phyloP scores from a whole-genome alignment of 305 asterid species.

The Fraxinus floribunda region DNA sequence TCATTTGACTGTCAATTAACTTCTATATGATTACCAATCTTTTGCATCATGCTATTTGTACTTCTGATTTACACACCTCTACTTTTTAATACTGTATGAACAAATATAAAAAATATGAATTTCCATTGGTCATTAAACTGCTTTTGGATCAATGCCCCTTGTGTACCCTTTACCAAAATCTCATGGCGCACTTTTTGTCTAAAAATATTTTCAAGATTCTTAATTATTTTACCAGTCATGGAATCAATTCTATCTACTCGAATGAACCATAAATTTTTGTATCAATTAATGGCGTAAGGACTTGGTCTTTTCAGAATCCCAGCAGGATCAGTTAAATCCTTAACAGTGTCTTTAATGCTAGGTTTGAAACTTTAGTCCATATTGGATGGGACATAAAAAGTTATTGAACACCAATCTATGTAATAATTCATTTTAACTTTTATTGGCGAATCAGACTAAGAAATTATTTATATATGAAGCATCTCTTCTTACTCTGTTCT shows the following conservation, averaged over 20 bases:
- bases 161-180: not conserved
- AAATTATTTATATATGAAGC: not conserved
- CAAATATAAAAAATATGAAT: constrained; percentile 20
- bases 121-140: constrained; percentile 1
- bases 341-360: not conserved
- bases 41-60: not conserved
- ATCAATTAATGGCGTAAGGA: not conserved
- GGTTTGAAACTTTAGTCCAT: not conserved
- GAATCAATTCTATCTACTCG: constrained; percentile 9
- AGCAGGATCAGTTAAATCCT: not conserved
- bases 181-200: not conserved
- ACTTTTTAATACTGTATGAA: not conserved
- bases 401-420: not conserved
- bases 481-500: not conserved
- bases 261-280: not conserved
- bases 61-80: constrained; percentile 5
- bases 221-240: not conserved
- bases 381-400: not conserved
- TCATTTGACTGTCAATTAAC: not conserved
- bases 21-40: constrained; percentile 13
- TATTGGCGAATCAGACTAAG: not conserved
- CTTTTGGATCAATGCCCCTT: not conserved
- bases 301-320: not conserved
- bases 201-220: not conserved
- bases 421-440: not conserved